Base-by-base conservation (phyloP, 306 rosid genomes). In the Cicer arietinum region DNA sequence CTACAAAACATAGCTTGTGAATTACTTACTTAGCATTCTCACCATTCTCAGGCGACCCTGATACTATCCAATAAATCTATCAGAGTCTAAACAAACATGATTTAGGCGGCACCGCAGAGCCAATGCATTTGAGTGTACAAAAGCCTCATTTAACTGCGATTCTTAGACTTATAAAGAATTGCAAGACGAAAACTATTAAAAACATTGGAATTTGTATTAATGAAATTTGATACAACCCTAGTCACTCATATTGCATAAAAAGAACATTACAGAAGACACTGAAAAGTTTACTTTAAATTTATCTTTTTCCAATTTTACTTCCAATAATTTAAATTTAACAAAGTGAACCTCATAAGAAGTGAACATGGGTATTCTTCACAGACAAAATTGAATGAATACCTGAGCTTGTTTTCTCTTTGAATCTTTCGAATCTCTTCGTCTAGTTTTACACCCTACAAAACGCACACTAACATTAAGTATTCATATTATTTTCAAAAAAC, bases 361-460 rank as follows among this genome's bases (percentile, higher is more conserved):
- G 51, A 70, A 41, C 56, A 69, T 6, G 7, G 16, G 44, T 1
- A 18, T 54, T 65, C 10, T 17, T 65, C 42, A 42, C 8, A 9
- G 18, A 68, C 4, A 30, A 11, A 54, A 18, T 8, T 40, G 30
- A 60, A 74, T 20, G 64, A 45, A 35, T 81, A 94, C 98, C 98
- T 90, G 11, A 89, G 81, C 46, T 82, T 88, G 25, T 77, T 89
- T 83, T 90, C 98, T 46, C 47, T 85, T 83, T 86, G 94, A 70
- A 86, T 58, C 79, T 86, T 89, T 12, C 52, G 77, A 43, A 91
- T 72, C 68, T 87, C 93, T 74, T 87, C 76, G 44, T 90, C 90
- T 77, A 74, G 85, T 61, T 77, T 82, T 51, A 86, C 8, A 62
- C 96, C 96, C 98, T 94, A 88, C 79, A 20, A 76, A 58, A 51